Evolutionary conservation across 2,329 filamentous ascomycete species (phyloP).

Genomic region (Westerdykella sp.): DNA sequence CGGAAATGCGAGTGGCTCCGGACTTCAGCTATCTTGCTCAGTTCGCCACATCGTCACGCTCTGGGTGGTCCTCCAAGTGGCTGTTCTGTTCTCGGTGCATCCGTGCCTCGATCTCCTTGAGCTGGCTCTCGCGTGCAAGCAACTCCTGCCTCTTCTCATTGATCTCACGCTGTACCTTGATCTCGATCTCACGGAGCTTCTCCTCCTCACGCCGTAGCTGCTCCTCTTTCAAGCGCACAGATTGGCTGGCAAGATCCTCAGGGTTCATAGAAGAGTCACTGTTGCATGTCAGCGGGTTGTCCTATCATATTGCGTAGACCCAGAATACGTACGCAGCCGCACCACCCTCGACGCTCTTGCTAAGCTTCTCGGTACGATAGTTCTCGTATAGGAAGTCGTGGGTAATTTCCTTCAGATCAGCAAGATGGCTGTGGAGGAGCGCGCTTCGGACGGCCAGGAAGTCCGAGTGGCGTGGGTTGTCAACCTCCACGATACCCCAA

Average conservation of each 20-base stretch:
- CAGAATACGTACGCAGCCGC: constrained; percentile 67
- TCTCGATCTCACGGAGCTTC: constrained; percentile 98
- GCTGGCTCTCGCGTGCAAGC: constrained; percentile 91
- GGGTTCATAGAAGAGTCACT: constrained; percentile 90
- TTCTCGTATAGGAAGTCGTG: constrained; percentile 99
- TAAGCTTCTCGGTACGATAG: constrained; percentile 99
- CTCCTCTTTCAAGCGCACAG: constrained; percentile 98
- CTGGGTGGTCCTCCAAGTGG: constrained; percentile 25
- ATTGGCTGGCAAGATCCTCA: constrained; percentile 93
- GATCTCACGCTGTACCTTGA: constrained; percentile 99
- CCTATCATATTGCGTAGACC: not conserved
- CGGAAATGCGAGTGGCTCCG: constrained; percentile 8
- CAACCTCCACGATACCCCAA: constrained; percentile 98
- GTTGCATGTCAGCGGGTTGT: constrained; percentile 19
- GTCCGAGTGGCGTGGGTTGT: constrained; percentile 97
- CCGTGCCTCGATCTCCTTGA: constrained; percentile 96
- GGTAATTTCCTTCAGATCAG: constrained; percentile 98
- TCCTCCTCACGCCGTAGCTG: constrained; percentile 98
- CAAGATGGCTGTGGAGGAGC: constrained; percentile 93
- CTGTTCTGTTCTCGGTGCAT: constrained; percentile 78
- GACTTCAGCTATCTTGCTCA: constrained; percentile 1
- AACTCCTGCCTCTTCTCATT: constrained; percentile 99
- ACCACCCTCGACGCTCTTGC: constrained; percentile 95
- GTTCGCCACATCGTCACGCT: constrained; percentile 15
- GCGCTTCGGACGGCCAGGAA: constrained; percentile 96